Evolutionary conservation across 192 early-diverging fungal genomes (phyloP), one percentile per base, ranked within the genome.

Genomic region (Glomus cerebriforme): DNA sequence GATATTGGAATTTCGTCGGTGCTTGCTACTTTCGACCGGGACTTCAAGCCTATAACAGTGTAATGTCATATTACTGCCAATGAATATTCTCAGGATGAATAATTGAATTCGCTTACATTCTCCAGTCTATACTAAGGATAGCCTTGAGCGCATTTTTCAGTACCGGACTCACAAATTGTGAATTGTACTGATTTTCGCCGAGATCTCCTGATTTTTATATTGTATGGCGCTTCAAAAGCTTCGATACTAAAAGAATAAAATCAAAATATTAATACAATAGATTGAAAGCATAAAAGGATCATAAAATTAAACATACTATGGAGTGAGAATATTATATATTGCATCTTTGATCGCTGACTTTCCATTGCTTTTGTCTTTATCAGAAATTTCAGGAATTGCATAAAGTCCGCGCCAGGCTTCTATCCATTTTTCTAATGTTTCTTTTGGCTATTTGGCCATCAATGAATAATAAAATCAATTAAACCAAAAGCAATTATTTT

Each of bases 151-250:
- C 34, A 62, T 75, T 75, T 8, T 24, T 63, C 9, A 75, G 13
- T 75, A 75, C 34, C 13, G 73, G 60, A 75, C 31, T 75, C 24
- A 75, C 35, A 39, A 75, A 75, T 39, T 75, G 73, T 39, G 73
- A 58, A 75, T 75, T 75, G 37, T 62, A 62, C 17, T 75, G 73
- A 75, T 75, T 75, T 75, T 75, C n/a, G n/a, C 59, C n/a, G 15
- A 75, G 37, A 19, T 75, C 73, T 19, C 59, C 73, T 75, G 73
- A 75, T 29, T 59, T 75, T 26, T 34, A 75, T 75, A 47, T 75
- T 75, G 59, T 37, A 75, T 39, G 73, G 73, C 19, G 73, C 59
- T 62, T 75, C 29, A 29, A 75, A 75, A 15, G 59, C 73, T 75
- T 75, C 24, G 31, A 75, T 62, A 39, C 73, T 75, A 43, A 39